Percentiles rank a stretch among this genome's conserved stretches.
These are phyloP conservation scores for Lophiostoma macrostomum DNA, from an alignment of 495 filamentous ascomycete genomes.

Conservation along the genomic window DNA sequence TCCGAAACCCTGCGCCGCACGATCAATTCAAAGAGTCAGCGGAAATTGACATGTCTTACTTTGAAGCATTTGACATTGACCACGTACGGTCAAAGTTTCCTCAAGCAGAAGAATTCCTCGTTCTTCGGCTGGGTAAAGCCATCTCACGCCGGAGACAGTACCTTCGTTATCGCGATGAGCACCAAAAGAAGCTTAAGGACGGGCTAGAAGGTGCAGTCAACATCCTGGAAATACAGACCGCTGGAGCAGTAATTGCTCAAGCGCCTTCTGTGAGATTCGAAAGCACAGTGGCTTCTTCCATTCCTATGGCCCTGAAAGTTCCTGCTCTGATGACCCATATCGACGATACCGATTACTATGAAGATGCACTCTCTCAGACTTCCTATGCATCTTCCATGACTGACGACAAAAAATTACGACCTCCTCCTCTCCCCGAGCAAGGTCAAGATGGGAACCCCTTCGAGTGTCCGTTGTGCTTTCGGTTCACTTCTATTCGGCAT, in stretches of 20 bases:
- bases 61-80: constrained; percentile 12
- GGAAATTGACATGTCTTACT: constrained; percentile 7
- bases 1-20: constrained; percentile 20
- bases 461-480: constrained; percentile 22
- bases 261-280: not conserved
- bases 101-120: constrained; percentile 8
- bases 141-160: constrained; percentile 20
- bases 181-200: constrained; percentile 7
- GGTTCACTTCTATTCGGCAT: constrained; percentile 8
- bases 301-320: constrained; percentile 12
- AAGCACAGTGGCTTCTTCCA: constrained; percentile 20
- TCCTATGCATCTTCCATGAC: constrained; percentile 9
- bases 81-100: constrained; percentile 16
- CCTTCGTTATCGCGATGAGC: constrained; percentile 12
- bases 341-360: constrained; percentile 12
- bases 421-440: constrained; percentile 14
- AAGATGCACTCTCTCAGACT: constrained; percentile 13
- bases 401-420: constrained; percentile 7
- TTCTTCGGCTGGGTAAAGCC: constrained; percentile 10
- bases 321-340: not conserved
- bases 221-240: not conserved
- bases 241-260: not conserved
- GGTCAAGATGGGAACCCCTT: constrained; percentile 18
- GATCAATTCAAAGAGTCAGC: constrained; percentile 14
- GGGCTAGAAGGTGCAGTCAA: not conserved